Evolutionary conservation across 1,284 basidiomycete species (phyloP).

Genomic region (Rhodotorula sp.): DNA sequence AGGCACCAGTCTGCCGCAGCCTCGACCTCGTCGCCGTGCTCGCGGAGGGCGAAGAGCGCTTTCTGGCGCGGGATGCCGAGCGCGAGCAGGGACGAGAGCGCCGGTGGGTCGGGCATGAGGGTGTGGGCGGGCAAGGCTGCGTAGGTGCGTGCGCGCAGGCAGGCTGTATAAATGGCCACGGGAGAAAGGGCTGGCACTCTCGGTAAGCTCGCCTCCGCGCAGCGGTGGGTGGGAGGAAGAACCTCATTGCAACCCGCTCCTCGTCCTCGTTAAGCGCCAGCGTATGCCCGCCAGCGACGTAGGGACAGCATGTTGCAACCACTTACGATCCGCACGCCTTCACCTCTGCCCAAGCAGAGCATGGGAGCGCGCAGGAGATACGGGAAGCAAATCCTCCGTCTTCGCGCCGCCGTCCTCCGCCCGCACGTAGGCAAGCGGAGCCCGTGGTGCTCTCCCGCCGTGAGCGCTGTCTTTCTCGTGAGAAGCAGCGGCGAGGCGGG

Average conservation of each 20-base stretch:
- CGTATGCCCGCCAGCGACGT: background rate
- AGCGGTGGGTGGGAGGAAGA: background rate
- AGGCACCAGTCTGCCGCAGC: constrained; percentile 38
- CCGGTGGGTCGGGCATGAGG: background rate
- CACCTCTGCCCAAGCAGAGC: background rate
- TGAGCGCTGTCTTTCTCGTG: background rate
- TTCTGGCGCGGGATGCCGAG: constrained; percentile 26
- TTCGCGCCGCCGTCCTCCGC: background rate
- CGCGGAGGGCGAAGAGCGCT: constrained; percentile 25
- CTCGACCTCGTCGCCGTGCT: constrained; percentile 29
- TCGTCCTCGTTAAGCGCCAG: background rate
- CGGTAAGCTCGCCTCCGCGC: background rate
- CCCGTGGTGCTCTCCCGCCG: background rate
- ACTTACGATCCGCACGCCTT: constrained; percentile 9
- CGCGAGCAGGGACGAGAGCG: constrained; percentile 3
- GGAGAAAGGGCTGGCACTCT: background rate
- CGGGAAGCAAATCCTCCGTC: background rate
- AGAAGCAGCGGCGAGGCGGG: background rate
- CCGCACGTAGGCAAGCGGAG: background rate
- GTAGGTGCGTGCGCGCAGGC: background rate
- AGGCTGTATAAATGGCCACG: no score
- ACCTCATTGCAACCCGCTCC: background rate
- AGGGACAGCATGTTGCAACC: background rate
- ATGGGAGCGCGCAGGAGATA: constrained; percentile 4
- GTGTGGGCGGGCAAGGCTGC: background rate